Base-by-base conservation (phyloP, 2,329 filamentous ascomycete species). In the Stagonosporopsis vannaccii region DNA sequence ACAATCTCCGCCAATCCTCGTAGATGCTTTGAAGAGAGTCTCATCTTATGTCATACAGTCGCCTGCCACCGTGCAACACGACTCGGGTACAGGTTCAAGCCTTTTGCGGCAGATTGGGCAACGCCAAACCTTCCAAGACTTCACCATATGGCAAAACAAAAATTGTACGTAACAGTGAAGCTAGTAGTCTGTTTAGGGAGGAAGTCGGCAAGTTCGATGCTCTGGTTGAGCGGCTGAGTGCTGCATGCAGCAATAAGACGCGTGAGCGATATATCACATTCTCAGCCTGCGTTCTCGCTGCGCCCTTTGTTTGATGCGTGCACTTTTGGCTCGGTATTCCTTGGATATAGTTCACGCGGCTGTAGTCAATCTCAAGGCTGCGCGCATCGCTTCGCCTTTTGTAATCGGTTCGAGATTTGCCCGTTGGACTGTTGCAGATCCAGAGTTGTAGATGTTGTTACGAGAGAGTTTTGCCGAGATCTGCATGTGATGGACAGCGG, bases 101-200 rank as follows among this genome's bases (percentile, higher is more conserved):
- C 23, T 42, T 52, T 48, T 49, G 52, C 58, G 53, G 59, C 57
- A 47, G 23, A 51, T 61, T 42, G 37, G 48, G 41, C 39, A 41
- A 57, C 61, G 62, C 50, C 47, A 59, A 52, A 55, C 37, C 51
- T 53, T 39, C 60, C 56, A 62, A 64, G 52, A 46, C 41, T 22
- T 42, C 41, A 40, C 26, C 9, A 22, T 55, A 51, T 60, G 46
- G 43, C 52, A 55, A 58, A 54, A 54, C 58, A 45, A 44, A 60
- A 58, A 49, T 54, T 65, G 65, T 68, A 69, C 66, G 66, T 69
- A 67, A 67, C 48, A 51, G 41, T 13, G 22, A 33, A 43, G 49
- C 63, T 66, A 67, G 63, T 7, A 37, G 19, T 37, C 35, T 37
- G 11, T 9, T 43, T 32, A 5, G 26, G 41, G 41, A 44, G 58